A percentile compares a stretch with the other conserved stretches of the same genome.
phyloP scores from a whole-genome alignment of 129 eudicot genomes.

The Centella asiatica region DNA sequence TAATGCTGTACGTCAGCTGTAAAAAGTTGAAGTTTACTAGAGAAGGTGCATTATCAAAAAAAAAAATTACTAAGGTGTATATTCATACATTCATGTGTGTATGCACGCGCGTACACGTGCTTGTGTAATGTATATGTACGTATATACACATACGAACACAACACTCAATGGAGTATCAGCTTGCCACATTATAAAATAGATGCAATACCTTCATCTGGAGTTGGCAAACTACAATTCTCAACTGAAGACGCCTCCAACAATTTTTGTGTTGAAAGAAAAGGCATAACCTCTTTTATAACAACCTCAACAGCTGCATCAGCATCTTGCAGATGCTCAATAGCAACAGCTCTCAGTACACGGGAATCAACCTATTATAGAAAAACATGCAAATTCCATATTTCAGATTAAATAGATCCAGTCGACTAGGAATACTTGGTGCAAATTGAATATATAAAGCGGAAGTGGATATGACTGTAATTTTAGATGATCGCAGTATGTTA shows the following conservation, averaged over 20 bases:
- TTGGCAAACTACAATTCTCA: slow-evolving; percentile 3
- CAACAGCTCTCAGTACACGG: slow-evolving; percentile 70
- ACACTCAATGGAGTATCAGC: no score
- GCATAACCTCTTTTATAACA: slow-evolving; percentile 55
- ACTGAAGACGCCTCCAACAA: slow-evolving; percentile 15
- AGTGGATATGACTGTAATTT: background rate
- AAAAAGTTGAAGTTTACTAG: background rate
- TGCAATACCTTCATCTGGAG: slow-evolving; percentile 25
- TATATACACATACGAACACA: no score
- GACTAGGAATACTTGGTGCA: background rate
- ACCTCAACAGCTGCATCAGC: slow-evolving; percentile 58
- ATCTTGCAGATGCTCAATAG: slow-evolving; percentile 74
- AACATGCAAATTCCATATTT: background rate
- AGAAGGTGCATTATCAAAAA: background rate
- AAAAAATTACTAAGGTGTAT: background rate
- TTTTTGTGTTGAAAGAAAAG: slow-evolving; percentile 20
- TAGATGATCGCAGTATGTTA: background rate
- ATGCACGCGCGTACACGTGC: no score
- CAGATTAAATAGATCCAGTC: background rate
- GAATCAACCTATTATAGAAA: slow-evolving; percentile 52
- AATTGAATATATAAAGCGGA: background rate
- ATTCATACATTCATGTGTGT: no score
- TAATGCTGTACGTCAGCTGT: slow-evolving; percentile 2
- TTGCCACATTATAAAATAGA: background rate
- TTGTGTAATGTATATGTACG: no score